Evolutionary conservation across 2,329 filamentous ascomycete genomes (phyloP).

Genomic region (Lachnellula cervina): DNA sequence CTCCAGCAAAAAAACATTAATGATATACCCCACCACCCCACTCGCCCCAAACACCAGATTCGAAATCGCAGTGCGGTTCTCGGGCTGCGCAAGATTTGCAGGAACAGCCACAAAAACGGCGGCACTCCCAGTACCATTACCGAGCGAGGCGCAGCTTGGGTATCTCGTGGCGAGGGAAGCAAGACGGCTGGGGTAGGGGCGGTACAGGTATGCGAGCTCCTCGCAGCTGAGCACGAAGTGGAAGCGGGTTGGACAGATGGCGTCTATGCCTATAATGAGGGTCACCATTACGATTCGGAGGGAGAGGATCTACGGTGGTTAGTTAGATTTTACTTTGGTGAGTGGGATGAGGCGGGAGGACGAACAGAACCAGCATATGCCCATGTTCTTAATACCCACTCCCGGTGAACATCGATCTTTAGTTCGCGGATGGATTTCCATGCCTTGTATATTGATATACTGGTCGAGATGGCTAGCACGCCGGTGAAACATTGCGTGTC

Average conservation of each 20-base stretch:
- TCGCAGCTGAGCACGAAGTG: constrained; percentile 1
- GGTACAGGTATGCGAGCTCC: constrained; percentile 8
- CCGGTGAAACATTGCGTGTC: neutral
- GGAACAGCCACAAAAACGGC: constrained; percentile 3
- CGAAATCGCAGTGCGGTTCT: constrained; percentile 6
- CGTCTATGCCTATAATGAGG: neutral
- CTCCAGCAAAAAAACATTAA: constrained; percentile 3
- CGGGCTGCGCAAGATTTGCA: neutral
- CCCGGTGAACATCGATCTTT: constrained; percentile 9
- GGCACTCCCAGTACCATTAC: neutral
- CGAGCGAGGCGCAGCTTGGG: constrained; percentile 2
- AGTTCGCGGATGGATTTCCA: constrained; percentile 4
- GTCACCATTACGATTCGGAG: constrained; percentile 3
- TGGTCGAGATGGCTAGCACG: neutral
- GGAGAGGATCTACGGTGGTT: constrained; percentile 6
- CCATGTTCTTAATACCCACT: constrained; percentile 11
- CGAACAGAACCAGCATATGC: constrained; percentile 6
- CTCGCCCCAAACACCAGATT: constrained; percentile 5
- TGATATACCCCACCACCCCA: neutral
- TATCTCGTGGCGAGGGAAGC: neutral
- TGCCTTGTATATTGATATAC: constrained; percentile 3
- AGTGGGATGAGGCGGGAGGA: neutral
- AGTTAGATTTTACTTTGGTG: neutral
- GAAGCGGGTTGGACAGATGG: neutral
- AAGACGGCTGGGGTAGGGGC: neutral